Percentiles rank a stretch among this genome's conserved stretches.
Conservation (phyloP, 306 rosid species). For the Prunus mume region DNA sequence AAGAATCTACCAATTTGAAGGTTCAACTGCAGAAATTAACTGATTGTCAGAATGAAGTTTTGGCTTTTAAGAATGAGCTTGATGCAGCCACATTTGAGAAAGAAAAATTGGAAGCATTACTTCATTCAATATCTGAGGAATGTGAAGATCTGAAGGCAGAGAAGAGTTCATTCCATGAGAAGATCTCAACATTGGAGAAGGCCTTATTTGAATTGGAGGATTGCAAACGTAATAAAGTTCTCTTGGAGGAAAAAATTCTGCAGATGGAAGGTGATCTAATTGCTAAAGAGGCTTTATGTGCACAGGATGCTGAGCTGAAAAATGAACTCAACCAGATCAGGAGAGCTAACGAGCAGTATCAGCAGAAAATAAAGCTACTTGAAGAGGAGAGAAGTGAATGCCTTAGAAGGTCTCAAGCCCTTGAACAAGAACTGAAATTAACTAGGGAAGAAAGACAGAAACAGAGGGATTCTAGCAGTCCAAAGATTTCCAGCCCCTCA, state of each 20-base stretch:
- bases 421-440: slow-evolving; percentile 36
- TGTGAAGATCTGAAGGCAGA: slow-evolving; percentile 35
- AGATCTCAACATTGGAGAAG: slow-evolving; percentile 25
- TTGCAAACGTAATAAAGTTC: slow-evolving; percentile 19
- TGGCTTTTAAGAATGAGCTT: slow-evolving; percentile 22
- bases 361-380: slow-evolving; percentile 29
- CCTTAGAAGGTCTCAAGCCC: slow-evolving; percentile 27
- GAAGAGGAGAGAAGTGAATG: slow-evolving; percentile 39
- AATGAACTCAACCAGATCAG: slow-evolving; percentile 31
- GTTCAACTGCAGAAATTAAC: slow-evolving; percentile 21
- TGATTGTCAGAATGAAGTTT: slow-evolving; percentile 23
- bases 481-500: slow-evolving; percentile 25
- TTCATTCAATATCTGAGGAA: slow-evolving; percentile 23
- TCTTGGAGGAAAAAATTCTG: slow-evolving; percentile 33
- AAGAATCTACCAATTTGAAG: slow-evolving; percentile 28
- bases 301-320: slow-evolving; percentile 19
- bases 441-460: slow-evolving; percentile 30
- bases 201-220: slow-evolving; percentile 34
- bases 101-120: slow-evolving; percentile 20
- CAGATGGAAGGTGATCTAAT: slow-evolving; percentile 21
- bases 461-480: slow-evolving; percentile 31
- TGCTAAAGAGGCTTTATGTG: slow-evolving; percentile 17
- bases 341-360: slow-evolving; percentile 22
- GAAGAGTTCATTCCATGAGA: slow-evolving; percentile 24
- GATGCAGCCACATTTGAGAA: slow-evolving; percentile 28